These are phyloP conservation scores for Lasiodiplodia sp. DNA, from an alignment of 2,329 filamentous ascomycete genomes.

Conservation along the genomic window DNA sequence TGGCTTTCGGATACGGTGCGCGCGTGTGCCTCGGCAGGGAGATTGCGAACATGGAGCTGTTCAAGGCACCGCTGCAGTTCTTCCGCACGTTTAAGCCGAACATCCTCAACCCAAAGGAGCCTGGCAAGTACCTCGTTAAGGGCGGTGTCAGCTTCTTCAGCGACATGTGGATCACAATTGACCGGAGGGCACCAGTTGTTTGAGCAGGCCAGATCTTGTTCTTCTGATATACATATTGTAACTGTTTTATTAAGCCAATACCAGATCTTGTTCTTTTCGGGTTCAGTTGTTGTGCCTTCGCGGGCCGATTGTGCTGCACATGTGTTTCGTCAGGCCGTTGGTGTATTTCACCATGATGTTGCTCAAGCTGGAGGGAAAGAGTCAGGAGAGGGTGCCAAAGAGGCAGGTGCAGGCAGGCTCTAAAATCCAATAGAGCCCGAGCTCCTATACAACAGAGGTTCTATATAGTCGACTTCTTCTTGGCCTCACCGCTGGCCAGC, in stretches of 20 bases:
- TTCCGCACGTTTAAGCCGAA: constrained; percentile 49
- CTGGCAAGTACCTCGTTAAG: constrained; percentile 49
- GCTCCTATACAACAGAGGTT: constrained; percentile 7
- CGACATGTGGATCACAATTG: constrained; percentile 50
- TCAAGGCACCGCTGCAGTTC: constrained; percentile 54
- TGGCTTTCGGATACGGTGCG: constrained; percentile 60
- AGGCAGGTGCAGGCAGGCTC: constrained; percentile 12
- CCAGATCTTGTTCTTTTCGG: constrained; percentile 13
- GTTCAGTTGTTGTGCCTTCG: not conserved
- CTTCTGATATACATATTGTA: constrained; percentile 8
- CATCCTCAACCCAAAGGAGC: constrained; percentile 40
- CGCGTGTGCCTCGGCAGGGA: constrained; percentile 58
- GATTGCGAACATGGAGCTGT: constrained; percentile 62
- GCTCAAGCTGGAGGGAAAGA: not conserved
- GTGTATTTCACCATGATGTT: not conserved
- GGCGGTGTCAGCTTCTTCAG: constrained; percentile 53
- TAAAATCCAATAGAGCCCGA: constrained; percentile 19
- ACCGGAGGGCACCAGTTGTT: constrained; percentile 31
- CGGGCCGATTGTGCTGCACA: not conserved
- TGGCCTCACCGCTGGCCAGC: not conserved
- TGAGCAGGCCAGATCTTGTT: constrained; percentile 14
- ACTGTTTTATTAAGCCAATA: constrained; percentile 21
- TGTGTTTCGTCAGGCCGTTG: not conserved
- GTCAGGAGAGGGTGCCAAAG: not conserved
- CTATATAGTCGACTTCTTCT: not conserved